Conservation (phyloP, 352 stramenopile species). For the Nothophytophthora sp. region DNA sequence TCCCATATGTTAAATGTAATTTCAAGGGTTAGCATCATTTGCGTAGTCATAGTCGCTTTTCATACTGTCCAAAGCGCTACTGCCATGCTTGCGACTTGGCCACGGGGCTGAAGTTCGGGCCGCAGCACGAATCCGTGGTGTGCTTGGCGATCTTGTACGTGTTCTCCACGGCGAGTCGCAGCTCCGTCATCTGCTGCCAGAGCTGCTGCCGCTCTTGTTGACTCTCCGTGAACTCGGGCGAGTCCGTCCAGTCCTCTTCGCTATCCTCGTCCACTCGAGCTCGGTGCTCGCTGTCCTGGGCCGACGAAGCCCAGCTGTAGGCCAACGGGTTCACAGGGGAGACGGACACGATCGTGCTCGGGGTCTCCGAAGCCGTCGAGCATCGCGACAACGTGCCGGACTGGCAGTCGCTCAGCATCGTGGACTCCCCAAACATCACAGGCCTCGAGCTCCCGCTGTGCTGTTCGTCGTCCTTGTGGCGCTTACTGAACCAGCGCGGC, state of each 20-base stretch:
- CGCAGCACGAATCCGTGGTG: slow-evolving; percentile 34
- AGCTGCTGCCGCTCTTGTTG: slow-evolving; percentile 27
- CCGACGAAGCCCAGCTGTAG: slow-evolving; percentile 25
- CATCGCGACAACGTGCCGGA: slow-evolving; percentile 23
- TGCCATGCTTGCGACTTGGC: slow-evolving; percentile 7
- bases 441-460: slow-evolving; percentile 9
- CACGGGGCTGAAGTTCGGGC: slow-evolving; percentile 16
- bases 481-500: slow-evolving; percentile 23
- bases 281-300: slow-evolving; percentile 17
- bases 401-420: slow-evolving; percentile 23
- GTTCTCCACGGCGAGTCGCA: slow-evolving; percentile 44
- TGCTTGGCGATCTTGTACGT: slow-evolving; percentile 45
- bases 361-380: slow-evolving; percentile 15
- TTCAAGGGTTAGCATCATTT: no score
- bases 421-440: slow-evolving; percentile 25
- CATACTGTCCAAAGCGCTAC: no score
- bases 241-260: slow-evolving; percentile 31
- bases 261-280: slow-evolving; percentile 30
- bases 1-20: no score
- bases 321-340: slow-evolving; percentile 22
- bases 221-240: slow-evolving; percentile 30
- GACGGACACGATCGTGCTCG: slow-evolving; percentile 1
- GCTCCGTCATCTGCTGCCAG: slow-evolving; percentile 45
- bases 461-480: slow-evolving; percentile 24
- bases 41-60: no score